Conservation (phyloP, 1,284 basidiomycete species). For the Fomitiporia mediterranea region DNA sequence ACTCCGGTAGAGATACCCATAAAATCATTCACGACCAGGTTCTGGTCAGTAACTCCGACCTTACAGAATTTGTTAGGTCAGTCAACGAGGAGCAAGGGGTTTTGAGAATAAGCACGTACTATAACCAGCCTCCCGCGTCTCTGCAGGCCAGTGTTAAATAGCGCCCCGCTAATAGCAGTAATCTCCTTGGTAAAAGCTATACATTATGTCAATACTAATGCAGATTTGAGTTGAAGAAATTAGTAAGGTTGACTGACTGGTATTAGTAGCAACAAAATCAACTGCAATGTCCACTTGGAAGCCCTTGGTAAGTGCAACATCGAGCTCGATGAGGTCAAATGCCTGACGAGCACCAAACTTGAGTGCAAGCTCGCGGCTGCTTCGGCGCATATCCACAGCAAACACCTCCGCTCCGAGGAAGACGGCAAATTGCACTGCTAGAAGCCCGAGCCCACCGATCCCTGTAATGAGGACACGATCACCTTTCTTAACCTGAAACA, state of each 20-base stretch:
- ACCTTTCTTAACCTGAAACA: slow-evolving; percentile 2
- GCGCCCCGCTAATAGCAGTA: background rate
- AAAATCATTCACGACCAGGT: background rate
- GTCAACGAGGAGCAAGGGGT: background rate
- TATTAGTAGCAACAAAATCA: slow-evolving; percentile 26
- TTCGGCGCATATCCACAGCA: slow-evolving; percentile 27
- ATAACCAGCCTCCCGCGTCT: slow-evolving; percentile 2
- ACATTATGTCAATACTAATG: background rate
- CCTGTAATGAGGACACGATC: slow-evolving; percentile 28
- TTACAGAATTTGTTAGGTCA: background rate
- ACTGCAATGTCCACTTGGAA: slow-evolving; percentile 27
- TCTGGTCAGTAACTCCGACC: slow-evolving; percentile 5
- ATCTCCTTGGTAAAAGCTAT: slow-evolving; percentile 7
- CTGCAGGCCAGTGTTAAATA: background rate
- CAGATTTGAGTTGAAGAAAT: background rate
- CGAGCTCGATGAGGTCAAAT: slow-evolving; percentile 25
- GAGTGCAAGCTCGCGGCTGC: slow-evolving; percentile 25
- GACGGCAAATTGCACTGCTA: slow-evolving; percentile 29
- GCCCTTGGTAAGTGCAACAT: slow-evolving; percentile 20
- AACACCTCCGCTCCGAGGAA: slow-evolving; percentile 27
- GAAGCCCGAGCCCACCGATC: slow-evolving; percentile 30
- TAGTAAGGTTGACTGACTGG: slow-evolving; percentile 23
- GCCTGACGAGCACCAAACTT: slow-evolving; percentile 27
- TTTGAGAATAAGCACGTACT: background rate
- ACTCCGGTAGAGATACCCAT: background rate